Percentiles rank a stretch among this genome's conserved stretches.
Conservation (phyloP, 192 early-diverging fungal species). For the Gaertneriomyces sp. region DNA sequence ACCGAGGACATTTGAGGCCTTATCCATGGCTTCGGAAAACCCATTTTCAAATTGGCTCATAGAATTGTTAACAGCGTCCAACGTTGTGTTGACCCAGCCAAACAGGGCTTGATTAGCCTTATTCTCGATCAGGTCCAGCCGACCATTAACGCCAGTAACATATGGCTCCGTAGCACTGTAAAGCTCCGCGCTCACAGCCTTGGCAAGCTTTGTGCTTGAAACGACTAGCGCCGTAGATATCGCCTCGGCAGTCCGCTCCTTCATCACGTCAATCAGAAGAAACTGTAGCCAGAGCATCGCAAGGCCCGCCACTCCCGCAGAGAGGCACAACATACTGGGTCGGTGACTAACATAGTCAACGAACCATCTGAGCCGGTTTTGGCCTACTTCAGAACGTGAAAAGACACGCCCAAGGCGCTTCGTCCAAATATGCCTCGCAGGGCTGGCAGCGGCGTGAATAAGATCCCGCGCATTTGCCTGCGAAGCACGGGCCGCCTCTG, state of each 20-base stretch:
- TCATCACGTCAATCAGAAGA: slow-evolving; percentile 3
- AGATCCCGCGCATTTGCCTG: slow-evolving; percentile 12
- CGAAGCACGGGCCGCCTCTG: background rate
- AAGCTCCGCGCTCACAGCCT: slow-evolving; percentile 6
- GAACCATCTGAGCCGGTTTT: slow-evolving; percentile 25
- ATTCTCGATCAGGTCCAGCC: slow-evolving; percentile 5
- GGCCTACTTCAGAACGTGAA: background rate
- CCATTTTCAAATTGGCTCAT: slow-evolving; percentile 32
- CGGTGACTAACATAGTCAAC: slow-evolving; percentile 24
- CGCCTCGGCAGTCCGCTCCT: background rate
- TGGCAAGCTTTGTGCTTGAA: slow-evolving; percentile 6
- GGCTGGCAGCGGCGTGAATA: slow-evolving; percentile 9
- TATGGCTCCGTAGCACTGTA: slow-evolving; percentile 13
- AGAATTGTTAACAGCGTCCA: slow-evolving; percentile 36
- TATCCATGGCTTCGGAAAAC: slow-evolving; percentile 6
- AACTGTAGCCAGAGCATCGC: slow-evolving; percentile 14
- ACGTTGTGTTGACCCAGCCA: slow-evolving; percentile 29
- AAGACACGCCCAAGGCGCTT: background rate
- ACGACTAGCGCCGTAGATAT: background rate
- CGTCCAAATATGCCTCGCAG: slow-evolving; percentile 7
- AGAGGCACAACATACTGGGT: slow-evolving; percentile 18
- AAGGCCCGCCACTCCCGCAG: slow-evolving; percentile 16
- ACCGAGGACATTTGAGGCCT: slow-evolving; percentile 9
- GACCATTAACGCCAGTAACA: slow-evolving; percentile 7
- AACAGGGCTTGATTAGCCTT: slow-evolving; percentile 18